phyloP scores from a whole-genome alignment of 345 rosid species.

The Camelina neglecta region DNA sequence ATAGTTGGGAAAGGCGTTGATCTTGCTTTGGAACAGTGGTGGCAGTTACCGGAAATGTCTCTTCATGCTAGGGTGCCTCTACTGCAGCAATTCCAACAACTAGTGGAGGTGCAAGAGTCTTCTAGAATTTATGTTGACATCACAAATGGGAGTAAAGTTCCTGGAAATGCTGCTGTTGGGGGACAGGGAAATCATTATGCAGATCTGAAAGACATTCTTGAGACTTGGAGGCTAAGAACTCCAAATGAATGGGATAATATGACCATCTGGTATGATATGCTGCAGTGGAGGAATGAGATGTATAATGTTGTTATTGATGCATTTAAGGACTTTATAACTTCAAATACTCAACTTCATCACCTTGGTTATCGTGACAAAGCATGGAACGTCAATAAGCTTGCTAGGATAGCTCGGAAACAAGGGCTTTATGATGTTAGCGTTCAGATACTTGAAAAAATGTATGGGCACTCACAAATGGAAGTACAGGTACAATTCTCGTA shows the following conservation, averaged over 20 bases:
- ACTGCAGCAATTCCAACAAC: conserved; percentile 93
- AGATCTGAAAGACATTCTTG: conserved; percentile 94
- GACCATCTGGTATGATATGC: conserved; percentile 95
- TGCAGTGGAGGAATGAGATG: conserved; percentile 98
- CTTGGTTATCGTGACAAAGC: conserved; percentile 99
- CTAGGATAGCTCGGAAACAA: conserved; percentile 93
- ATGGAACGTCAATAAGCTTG: conserved; percentile 98
- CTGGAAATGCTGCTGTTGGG: conserved; percentile 60
- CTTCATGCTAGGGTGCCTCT: conserved; percentile 92
- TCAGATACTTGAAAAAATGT: conserved; percentile 56
- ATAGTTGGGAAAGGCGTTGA: conserved; percentile 90
- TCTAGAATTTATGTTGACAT: conserved; percentile 81
- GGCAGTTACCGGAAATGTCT: conserved; percentile 98
- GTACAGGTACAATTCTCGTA: conserved; percentile 72
- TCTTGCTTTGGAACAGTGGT: conserved; percentile 94
- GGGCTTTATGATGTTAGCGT: conserved; percentile 94
- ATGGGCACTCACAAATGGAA: conserved; percentile 92
- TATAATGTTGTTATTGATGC: conserved; percentile 90
- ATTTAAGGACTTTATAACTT: conserved; percentile 71
- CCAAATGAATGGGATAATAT: conserved; percentile 98
- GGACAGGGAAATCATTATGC: conserved; percentile 82
- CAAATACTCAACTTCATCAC: conserved; percentile 88
- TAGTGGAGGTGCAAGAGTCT: conserved; percentile 97
- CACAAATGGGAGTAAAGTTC: conserved; percentile 75
- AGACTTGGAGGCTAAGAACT: conserved; percentile 95